Base-by-base conservation (phyloP, 371 early-diverging fungal genomes). In the Batrachochytrium dendrobatidis region DNA sequence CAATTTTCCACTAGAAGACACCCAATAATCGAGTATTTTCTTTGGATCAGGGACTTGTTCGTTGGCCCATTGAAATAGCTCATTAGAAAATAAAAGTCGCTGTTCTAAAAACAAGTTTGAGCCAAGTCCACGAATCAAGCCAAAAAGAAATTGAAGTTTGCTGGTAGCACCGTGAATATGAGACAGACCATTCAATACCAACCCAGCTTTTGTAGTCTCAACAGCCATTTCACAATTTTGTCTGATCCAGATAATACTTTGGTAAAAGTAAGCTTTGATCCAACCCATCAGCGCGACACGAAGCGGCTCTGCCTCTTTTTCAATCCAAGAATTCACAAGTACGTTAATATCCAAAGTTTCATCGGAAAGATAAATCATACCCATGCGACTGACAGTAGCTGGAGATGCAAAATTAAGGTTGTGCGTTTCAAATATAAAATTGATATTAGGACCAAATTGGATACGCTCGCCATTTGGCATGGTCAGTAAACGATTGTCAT, bases 391-490 rank as follows among this genome's bases (percentile, higher is more conserved):
- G 26, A 82, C 75, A 0, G 82, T 82, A 15, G 82, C 82, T 0
- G 82, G 82, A 0, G 80, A 80, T 12, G 80, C 82, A 59, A 72
- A 76, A 34, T 62, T 71, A n/a, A 82, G 64, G 58, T 75, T 72
- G 52, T 80, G 75, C 17, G 79, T 74, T 52, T 75, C 77, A 58
- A 82, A 82, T 4, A 82, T 66, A 55, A 80, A 82, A 56, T 80
- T 78, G 28, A 80, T 70, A 54, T 82, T 80, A 4, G 72, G 64
- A 0, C 75, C 79, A 59, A 82, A 78, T 49, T 77, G 75, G 51
- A 82, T 78, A 24, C 82, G 69, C 61, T 82, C 80, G 6, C 82
- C 82, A 53, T 73, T 79, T 1, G 82, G 80, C 74, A 82, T 76
- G 1, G 82, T 81, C 51, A 81, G 54, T 5, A 79, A 58, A 1